These are phyloP conservation scores for Corynascus novoguineensis DNA, from an alignment of 495 filamentous ascomycete genomes.

Conservation along the genomic window DNA sequence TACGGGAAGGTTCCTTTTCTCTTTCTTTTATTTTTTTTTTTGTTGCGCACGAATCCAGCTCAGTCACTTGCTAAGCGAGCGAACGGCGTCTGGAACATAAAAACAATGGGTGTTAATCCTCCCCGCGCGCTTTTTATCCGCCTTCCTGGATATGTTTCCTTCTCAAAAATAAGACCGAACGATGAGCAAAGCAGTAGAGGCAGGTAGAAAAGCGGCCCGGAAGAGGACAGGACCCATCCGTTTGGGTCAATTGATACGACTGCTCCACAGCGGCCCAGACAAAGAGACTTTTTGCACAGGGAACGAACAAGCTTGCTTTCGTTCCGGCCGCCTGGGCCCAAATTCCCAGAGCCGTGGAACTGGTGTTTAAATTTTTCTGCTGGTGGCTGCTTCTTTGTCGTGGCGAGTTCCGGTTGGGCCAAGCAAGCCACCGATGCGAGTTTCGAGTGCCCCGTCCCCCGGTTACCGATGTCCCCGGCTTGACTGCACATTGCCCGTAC, in stretches of 20 bases:
- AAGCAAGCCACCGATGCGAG: not conserved
- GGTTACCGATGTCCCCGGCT: conserved; percentile 11
- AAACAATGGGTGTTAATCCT: not conserved
- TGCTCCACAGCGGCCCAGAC: not conserved
- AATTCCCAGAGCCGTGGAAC: not conserved
- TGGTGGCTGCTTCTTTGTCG: not conserved
- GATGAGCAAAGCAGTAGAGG: not conserved
- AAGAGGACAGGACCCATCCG: not conserved
- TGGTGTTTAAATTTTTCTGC: not conserved
- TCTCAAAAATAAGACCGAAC: not conserved
- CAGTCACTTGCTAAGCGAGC: not conserved
- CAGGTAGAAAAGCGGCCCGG: not conserved
- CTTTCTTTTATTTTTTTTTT: too few relatives aligned
- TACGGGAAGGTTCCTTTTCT: too few relatives aligned
- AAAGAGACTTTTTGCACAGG: not conserved
- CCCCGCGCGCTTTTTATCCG: not conserved
- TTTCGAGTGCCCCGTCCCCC: conserved; percentile 1
- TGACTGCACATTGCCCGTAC: not conserved
- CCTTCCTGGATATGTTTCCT: not conserved
- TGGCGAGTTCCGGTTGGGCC: conserved; percentile 9
- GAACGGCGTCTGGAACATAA: not conserved
- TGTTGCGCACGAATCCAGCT: too few relatives aligned
- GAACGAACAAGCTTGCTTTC: not conserved
- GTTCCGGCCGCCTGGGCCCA: not conserved
- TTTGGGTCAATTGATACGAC: not conserved